These are phyloP conservation scores for Rhinocladiella similis DNA, from an alignment of 2,329 filamentous ascomycete species.

Conservation along the genomic window DNA sequence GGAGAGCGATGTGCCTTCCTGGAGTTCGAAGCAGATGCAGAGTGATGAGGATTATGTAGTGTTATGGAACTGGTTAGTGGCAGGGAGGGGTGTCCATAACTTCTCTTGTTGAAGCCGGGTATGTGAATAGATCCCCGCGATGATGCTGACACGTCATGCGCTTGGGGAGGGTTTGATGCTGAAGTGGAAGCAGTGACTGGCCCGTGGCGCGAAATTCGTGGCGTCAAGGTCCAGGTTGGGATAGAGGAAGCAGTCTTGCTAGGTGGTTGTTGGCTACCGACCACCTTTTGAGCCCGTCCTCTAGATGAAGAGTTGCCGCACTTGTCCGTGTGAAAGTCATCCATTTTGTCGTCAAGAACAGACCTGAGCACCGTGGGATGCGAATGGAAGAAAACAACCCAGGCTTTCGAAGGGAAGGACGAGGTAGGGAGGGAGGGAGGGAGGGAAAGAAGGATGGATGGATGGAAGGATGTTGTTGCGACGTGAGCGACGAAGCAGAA, in stretches of 20 bases:
- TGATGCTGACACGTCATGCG: neutral
- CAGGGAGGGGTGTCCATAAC: conserved; percentile 6
- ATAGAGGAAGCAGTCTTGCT: neutral
- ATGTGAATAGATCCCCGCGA: neutral
- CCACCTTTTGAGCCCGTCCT: neutral
- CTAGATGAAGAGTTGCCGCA: conserved; percentile 7
- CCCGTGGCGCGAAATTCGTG: neutral
- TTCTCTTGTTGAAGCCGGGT: conserved; percentile 4
- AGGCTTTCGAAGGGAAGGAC: neutral
- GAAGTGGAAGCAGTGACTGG: too few relatives aligned
- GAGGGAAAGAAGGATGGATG: too few relatives aligned
- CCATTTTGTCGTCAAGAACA: neutral
- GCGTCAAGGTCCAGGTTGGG: conserved; percentile 1
- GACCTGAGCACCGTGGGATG: neutral
- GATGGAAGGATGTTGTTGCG: too few relatives aligned
- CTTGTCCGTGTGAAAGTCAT: conserved; percentile 2
- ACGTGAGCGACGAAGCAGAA: too few relatives aligned
- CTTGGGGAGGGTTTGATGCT: neutral
- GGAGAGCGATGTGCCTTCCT: neutral
- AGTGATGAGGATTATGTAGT: neutral
- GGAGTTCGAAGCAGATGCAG: neutral
- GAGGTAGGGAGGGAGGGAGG: too few relatives aligned
- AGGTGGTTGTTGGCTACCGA: neutral
- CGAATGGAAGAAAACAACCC: neutral
- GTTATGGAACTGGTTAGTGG: neutral